Conservation (phyloP, 768 basidiomycete species). For the Gyrodon lividus region DNA sequence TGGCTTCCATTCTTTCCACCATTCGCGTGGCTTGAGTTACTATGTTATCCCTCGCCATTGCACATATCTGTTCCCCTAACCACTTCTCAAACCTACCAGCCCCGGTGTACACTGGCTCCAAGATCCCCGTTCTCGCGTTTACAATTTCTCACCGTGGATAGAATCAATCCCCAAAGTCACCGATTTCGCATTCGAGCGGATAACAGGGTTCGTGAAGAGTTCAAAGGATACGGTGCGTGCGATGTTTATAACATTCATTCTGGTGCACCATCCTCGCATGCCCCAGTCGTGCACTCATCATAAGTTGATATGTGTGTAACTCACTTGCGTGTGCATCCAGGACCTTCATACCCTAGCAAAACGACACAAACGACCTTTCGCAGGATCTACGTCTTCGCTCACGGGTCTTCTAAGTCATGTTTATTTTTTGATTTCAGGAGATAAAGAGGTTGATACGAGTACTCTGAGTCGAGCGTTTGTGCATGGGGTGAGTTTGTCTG, state of each 20-base stretch:
- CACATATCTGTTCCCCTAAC: not conserved
- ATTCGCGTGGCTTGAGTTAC: not conserved
- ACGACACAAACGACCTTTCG: slow-evolving; percentile 57
- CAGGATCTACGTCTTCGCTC: slow-evolving; percentile 88
- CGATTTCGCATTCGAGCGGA: slow-evolving; percentile 82
- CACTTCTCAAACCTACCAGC: slow-evolving; percentile 37
- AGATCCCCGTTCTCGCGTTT: slow-evolving; percentile 82
- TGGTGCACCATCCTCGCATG: not conserved
- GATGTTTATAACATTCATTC: not conserved
- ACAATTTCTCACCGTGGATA: slow-evolving; percentile 77
- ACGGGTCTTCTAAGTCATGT: slow-evolving; percentile 83
- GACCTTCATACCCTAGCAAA: slow-evolving; percentile 64
- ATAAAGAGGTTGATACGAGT: slow-evolving; percentile 61
- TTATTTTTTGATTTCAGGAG: slow-evolving; percentile 81
- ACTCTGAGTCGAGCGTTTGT: slow-evolving; percentile 60
- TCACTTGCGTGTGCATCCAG: slow-evolving; percentile 33
- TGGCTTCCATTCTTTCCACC: not conserved
- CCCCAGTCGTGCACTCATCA: not conserved
- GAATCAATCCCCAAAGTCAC: slow-evolving; percentile 72
- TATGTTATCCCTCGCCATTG: not conserved
- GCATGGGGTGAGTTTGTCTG: slow-evolving; percentile 46
- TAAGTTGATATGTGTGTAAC: not conserved
- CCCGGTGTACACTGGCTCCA: slow-evolving; percentile 87
- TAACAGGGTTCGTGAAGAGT: slow-evolving; percentile 73
- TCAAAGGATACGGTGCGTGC: slow-evolving; percentile 66